Base-by-base conservation (phyloP, 2,329 filamentous ascomycete species). In the Apiospora sp. region DNA sequence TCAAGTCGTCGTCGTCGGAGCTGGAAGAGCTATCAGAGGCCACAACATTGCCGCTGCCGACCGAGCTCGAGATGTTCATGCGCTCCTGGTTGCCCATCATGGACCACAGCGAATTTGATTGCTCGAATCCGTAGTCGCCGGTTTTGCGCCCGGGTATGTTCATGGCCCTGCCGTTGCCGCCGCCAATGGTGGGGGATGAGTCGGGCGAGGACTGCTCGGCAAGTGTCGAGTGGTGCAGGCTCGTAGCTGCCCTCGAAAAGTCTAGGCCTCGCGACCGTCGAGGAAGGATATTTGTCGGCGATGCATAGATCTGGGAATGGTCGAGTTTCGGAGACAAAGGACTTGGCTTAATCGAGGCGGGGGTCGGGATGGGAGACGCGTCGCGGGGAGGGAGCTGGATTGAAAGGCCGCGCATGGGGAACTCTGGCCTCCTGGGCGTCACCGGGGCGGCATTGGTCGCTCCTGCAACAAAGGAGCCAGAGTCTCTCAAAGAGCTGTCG, bases 171-270 rank as follows among this genome's bases (percentile, higher is more conserved):
- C 93, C 91, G n/a, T 41, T 73, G 71, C 71, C 72, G 54, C 92
- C 92, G 70, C 92, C 91, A 71, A 96, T 92, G 16, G 92, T 95
- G 0, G 96, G 96, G 0, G 95, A 98, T 0, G 94, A 96, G 81
- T 97, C 95, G 4, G 95, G 95, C 6, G 94, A 96, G 0, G 94
- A 93, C 81, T 92, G 90, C 77, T 98, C 94, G 72, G 96, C 95
- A 12, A 98, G 89, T 0, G 94, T 98, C 22, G 96, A 98, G 82
- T 98, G 96, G 83, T 98, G 96, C 30, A 99, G 87, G 80, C 95
- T 97, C 14, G 96, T 98, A 74, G 94, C 96, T 14, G 95, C 95
- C 76, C 96, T 90, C 54, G 96, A 96, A 82, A 98, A 98, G 83
- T 98, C 96, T 74, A 98, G 87, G 61, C 96, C 96, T 72, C 96